Conservation (phyloP, 306 rosid genomes). For the Rubus parviflorus region DNA sequence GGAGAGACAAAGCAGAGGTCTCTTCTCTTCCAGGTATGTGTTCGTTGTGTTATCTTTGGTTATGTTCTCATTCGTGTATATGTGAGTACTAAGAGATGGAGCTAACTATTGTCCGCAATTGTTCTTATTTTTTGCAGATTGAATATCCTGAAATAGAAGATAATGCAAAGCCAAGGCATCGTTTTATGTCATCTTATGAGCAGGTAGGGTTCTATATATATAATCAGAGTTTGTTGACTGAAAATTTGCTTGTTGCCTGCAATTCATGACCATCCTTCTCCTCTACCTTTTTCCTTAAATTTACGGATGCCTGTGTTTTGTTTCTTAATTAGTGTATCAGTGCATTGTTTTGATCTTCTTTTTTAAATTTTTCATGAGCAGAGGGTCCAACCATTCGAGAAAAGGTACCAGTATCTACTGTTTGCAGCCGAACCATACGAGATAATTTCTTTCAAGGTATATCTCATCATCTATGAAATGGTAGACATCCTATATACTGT, state of each 20-base stretch:
- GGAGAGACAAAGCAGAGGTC: slow-evolving; percentile 92
- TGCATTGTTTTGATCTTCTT: slow-evolving; percentile 6
- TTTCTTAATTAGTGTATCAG: not conserved
- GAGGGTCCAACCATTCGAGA: slow-evolving; percentile 84
- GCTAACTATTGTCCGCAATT: not conserved
- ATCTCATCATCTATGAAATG: not conserved
- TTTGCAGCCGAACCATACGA: slow-evolving; percentile 97
- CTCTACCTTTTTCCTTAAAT: not conserved
- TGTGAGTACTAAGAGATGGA: not conserved
- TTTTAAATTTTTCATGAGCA: slow-evolving; percentile 30
- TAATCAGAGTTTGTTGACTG: not conserved
- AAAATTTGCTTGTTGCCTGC: not conserved
- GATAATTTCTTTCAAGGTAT: slow-evolving; percentile 89
- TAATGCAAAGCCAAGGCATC: slow-evolving; percentile 82
- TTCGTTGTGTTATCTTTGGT: not conserved
- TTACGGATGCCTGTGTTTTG: not conserved
- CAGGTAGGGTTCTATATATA: slow-evolving; percentile 49
- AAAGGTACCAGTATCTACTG: slow-evolving; percentile 78
- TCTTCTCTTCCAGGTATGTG: slow-evolving; percentile 79
- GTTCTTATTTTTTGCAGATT: slow-evolving; percentile 48
- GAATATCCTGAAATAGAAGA: slow-evolving; percentile 99
- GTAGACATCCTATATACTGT: not conserved
- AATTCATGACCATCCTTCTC: not conserved
- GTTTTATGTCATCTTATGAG: slow-evolving; percentile 96
- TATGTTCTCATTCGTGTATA: not conserved